Percentiles rank a stretch among this genome's conserved stretches.
These are phyloP conservation scores for Hymenoscyphus fructigenus DNA, from an alignment of 2,329 filamentous ascomycete genomes.

Conservation along the genomic window DNA sequence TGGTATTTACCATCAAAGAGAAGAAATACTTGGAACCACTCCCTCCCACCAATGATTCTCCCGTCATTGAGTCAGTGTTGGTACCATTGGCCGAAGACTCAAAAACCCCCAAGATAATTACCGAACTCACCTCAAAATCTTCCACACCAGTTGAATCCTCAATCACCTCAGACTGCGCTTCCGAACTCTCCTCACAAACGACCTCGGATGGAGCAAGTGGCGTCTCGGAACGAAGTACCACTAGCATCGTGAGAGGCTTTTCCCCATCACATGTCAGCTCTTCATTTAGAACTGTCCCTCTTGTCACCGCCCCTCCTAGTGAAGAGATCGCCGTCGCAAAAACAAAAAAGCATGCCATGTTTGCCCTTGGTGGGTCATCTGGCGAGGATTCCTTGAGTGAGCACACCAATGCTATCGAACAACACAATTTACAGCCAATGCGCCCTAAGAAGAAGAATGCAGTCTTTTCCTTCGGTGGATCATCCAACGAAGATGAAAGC, in stretches of 20 bases:
- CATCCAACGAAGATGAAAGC: constrained; percentile 80
- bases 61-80: constrained; percentile 24
- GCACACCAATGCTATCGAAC: constrained; percentile 30
- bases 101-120: constrained; percentile 46
- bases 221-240: constrained; percentile 40
- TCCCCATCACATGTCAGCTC: constrained; percentile 72
- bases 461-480: constrained; percentile 73
- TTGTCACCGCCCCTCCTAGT: constrained; percentile 39
- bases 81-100: constrained; percentile 45
- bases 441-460: constrained; percentile 52
- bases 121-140: constrained; percentile 53
- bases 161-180: constrained; percentile 28
- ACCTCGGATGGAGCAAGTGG: constrained; percentile 42
- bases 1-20: constrained; percentile 89
- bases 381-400: constrained; percentile 39
- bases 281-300: constrained; percentile 55
- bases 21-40: constrained; percentile 67
- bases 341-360: constrained; percentile 57
- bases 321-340: constrained; percentile 59
- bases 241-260: constrained; percentile 81
- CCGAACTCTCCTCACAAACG: constrained; percentile 33
- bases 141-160: constrained; percentile 44
- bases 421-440: constrained; percentile 25
- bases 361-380: constrained; percentile 45
- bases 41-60: constrained; percentile 39